phyloP scores from a whole-genome alignment of 1,284 basidiomycete genomes.

The Cryptococcus maquisensis region DNA sequence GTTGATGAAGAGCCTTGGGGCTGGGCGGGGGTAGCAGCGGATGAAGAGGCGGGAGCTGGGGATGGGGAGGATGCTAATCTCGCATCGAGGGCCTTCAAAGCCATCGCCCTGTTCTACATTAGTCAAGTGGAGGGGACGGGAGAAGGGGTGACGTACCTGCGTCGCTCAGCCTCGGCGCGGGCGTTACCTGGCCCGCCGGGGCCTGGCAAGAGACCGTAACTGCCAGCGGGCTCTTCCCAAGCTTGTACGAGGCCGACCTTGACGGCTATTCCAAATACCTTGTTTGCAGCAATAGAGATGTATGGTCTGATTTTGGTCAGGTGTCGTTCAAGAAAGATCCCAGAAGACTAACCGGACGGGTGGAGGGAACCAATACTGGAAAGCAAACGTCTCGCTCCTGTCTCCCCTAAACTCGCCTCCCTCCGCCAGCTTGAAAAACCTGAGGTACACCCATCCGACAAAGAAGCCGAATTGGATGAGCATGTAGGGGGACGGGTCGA shows the following conservation, averaged over 20 bases:
- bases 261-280: conserved; percentile 60
- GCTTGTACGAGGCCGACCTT: conserved; percentile 69
- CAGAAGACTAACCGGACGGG: conserved; percentile 66
- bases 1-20: neutral
- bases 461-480: conserved; percentile 98
- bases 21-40: neutral
- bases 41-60: conserved; percentile 1
- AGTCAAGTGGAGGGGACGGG: conserved; percentile 5
- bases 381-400: conserved; percentile 92
- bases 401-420: conserved; percentile 63
- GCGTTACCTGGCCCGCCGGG: conserved; percentile 61
- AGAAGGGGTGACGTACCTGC: conserved; percentile 58
- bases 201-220: conserved; percentile 61
- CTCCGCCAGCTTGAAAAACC: conserved; percentile 88
- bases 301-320: conserved; percentile 50
- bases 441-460: conserved; percentile 86
- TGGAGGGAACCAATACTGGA: conserved; percentile 94
- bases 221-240: conserved; percentile 68
- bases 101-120: conserved; percentile 66
- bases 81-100: conserved; percentile 92
- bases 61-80: conserved; percentile 59
- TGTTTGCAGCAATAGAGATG: conserved; percentile 64
- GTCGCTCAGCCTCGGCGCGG: conserved; percentile 86
- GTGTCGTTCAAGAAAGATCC: neutral
- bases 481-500: conserved; percentile 90